Evolutionary conservation across 805 yeast species (phyloP), one percentile per base, ranked within the genome.

Genomic region (Pichia heedii): DNA sequence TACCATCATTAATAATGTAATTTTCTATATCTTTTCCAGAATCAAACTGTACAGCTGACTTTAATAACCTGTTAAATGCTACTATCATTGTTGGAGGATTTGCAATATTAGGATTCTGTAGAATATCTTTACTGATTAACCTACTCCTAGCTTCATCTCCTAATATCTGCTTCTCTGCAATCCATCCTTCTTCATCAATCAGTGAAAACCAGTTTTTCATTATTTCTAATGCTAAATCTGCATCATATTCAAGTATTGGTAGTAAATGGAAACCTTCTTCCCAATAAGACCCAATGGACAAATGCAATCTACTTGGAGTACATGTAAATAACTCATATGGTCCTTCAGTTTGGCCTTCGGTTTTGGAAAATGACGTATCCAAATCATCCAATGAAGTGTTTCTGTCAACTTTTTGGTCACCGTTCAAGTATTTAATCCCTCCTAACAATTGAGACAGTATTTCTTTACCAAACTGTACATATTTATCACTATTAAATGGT

Each of bases 221-320:
- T 16, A 93, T 80, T 50, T 86, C 93, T 48, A 88, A 68, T 0
- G 79, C 85, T 36, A 89, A 67, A 55, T 86, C 95, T 15, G 84
- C 71, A 62, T 93, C 97, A 58, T 82, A 89, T 39, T 82, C 81
- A 52, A 84, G 62, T 33, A 93, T 67, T 8, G 95, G 95, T 34
- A 89, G 67, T 47, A 90, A 68, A 60, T 90, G 96, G 63, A 93
- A 93, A 0, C 98, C 98, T 64, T 93, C 98, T 63, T 93, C 98
- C 98, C 98, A 93, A 57, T 85, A 87, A 57, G 93, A 93, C 0
- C 98, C 98, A 50, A 98, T 73, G 4, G 98, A 97, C 63, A 93
- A 93, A 56, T 85, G 86, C 0, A 95, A 86, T 41, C 98, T 72
- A 39, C 96, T 85, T 2, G 98, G 98, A 29, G 87, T 93, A 20